phyloP scores from a whole-genome alignment of 148 eudicot genomes.

The Persicaria tinctoria region DNA sequence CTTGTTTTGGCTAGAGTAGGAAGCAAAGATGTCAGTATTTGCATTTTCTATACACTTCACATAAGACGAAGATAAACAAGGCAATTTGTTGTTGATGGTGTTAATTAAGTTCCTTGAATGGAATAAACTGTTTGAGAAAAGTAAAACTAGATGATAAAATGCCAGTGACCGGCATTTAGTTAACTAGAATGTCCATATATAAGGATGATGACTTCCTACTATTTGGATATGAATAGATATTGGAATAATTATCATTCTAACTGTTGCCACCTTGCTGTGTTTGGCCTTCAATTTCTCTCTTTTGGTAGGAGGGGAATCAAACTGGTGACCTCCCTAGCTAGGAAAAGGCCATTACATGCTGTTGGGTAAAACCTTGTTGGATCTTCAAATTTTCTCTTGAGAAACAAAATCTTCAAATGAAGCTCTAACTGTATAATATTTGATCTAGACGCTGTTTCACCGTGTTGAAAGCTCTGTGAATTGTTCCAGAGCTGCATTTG shows the following conservation, averaged over 20 bases:
- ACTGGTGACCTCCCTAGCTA: neutral
- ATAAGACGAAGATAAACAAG: neutral
- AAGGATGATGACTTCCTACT: neutral
- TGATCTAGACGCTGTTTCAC: neutral
- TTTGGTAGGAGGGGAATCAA: neutral
- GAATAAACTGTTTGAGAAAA: too few relatives aligned
- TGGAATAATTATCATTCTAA: neutral
- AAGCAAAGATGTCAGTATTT: neutral
- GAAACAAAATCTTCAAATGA: neutral
- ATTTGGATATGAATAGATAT: neutral
- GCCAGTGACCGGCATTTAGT: neutral
- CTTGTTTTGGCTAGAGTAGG: too few relatives aligned
- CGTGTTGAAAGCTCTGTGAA: neutral
- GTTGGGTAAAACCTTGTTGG: slow-evolving; percentile 1
- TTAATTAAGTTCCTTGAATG: too few relatives aligned
- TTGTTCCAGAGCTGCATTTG: neutral
- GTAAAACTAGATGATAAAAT: too few relatives aligned
- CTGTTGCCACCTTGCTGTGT: neutral
- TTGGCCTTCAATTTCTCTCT: neutral
- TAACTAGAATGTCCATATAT: neutral
- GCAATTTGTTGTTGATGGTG: neutral
- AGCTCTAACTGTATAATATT: neutral
- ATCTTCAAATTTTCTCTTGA: neutral
- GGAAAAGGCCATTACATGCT: neutral
- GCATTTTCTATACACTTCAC: neutral